These are phyloP conservation scores for Podila epicladia DNA, from an alignment of 192 early-diverging fungal genomes.

Conservation along the genomic window DNA sequence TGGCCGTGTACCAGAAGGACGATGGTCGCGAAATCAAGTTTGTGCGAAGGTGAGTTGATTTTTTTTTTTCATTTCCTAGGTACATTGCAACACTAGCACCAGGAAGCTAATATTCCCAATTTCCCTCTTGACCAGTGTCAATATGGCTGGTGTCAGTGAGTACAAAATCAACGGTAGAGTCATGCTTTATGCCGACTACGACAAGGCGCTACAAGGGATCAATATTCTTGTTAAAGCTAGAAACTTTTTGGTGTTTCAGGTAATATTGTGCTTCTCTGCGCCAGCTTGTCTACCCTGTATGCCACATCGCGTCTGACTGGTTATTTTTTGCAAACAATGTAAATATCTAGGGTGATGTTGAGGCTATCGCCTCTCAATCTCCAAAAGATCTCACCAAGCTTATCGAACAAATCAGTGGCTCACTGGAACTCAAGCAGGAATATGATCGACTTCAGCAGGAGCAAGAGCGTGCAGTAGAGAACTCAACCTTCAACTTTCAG, in stretches of 20 bases:
- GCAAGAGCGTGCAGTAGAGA: slow-evolving; percentile 90
- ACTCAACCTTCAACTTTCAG: slow-evolving; percentile 88
- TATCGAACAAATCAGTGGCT: slow-evolving; percentile 97
- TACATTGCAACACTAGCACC: too few species aligned
- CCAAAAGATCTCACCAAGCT: slow-evolving; percentile 92
- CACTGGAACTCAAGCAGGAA: slow-evolving; percentile 87
- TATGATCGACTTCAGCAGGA: slow-evolving; percentile 86
- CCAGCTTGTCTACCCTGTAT: not conserved
- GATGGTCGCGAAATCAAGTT: slow-evolving; percentile 72
- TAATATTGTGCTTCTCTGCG: slow-evolving; percentile 31
- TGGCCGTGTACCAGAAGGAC: slow-evolving; percentile 83
- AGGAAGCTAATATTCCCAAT: not conserved
- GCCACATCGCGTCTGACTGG: not conserved
- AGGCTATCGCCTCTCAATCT: slow-evolving; percentile 95
- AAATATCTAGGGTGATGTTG: slow-evolving; percentile 83
- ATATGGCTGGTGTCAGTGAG: slow-evolving; percentile 76
- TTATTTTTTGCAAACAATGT: not conserved
- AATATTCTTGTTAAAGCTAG: slow-evolving; percentile 95
- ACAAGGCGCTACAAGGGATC: slow-evolving; percentile 77
- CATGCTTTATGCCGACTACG: slow-evolving; percentile 83
- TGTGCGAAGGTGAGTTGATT: slow-evolving; percentile 69
- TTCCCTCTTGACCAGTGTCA: slow-evolving; percentile 56
- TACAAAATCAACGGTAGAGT: slow-evolving; percentile 86
- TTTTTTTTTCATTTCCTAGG: too few species aligned
- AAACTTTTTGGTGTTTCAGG: slow-evolving; percentile 98